Evolutionary conservation across 306 rosid genomes (phyloP), one percentile per base, ranked within the genome.

Genomic region (Begonia fuchsioides): DNA sequence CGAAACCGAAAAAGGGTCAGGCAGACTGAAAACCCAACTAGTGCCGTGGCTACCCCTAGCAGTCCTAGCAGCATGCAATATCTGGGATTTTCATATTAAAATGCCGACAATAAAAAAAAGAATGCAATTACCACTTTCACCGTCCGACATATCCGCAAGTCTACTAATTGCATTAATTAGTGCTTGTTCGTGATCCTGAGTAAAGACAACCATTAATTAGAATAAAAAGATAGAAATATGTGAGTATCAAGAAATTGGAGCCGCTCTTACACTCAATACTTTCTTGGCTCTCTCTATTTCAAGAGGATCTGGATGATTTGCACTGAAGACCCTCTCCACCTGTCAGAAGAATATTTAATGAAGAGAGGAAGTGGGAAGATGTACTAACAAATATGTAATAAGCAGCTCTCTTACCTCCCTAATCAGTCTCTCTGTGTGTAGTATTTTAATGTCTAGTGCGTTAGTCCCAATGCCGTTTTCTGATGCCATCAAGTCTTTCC

Each of bases 151-250:
- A 43, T 80, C 88, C 13, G 78, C 64, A n/a, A n/a, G n/a, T n/a
- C 67, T 88, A 43, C 78, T 65, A 51, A 88, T 73, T 57, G 96
- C 96, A 55, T 88, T 88, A 1, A 88, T 58, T 43, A 88, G 94
- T 43, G 96, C 71, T 72, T 80, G 87, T 56, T 88, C 96, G 41
- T 88, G 96, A 39, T 83, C 94, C 96, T 87, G 76, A 72, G 60
- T 59, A 17, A 6, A 57, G 50, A 58, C 44, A 20, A 44, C 45
- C 39, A 49, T 49, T 52, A 50, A 18, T 8, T 15, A 1, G 10
- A 17, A 26, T 38, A 38, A 12, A 18, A n/a, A n/a, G n/a, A n/a
- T n/a, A n/a, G n/a, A n/a, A n/a, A n/a, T n/a, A n/a, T n/a, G n/a
- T n/a, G n/a, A 18, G n/a, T 35, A 16, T 41, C 45, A 41, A 10